These are phyloP conservation scores for Hygrocybe coccinea DNA, from an alignment of 768 basidiomycete species.

Conservation along the genomic window DNA sequence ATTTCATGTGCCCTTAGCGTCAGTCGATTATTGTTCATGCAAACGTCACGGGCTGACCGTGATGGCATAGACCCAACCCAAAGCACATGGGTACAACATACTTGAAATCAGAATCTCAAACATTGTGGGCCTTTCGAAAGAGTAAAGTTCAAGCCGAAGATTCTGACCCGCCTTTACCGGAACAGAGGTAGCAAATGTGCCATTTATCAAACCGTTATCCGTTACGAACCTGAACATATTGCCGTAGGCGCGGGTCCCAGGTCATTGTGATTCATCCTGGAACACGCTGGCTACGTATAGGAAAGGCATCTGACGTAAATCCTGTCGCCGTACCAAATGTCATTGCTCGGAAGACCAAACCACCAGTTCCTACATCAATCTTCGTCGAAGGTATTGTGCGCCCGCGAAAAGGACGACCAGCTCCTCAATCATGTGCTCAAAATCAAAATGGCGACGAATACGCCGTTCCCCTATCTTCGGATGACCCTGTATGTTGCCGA, in stretches of 20 bases:
- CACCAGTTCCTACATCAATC: slow-evolving; percentile 38
- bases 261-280: slow-evolving; percentile 79
- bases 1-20: slow-evolving; percentile 78
- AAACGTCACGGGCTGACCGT: neutral
- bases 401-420: slow-evolving; percentile 39
- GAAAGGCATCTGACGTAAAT: slow-evolving; percentile 70
- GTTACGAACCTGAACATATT: slow-evolving; percentile 25
- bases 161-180: slow-evolving; percentile 27
- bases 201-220: slow-evolving; percentile 11
- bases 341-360: slow-evolving; percentile 60
- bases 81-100: slow-evolving; percentile 78
- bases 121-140: slow-evolving; percentile 59
- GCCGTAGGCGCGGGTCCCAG: slow-evolving; percentile 65
- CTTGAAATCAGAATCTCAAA: slow-evolving; percentile 70
- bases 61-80: slow-evolving; percentile 56
- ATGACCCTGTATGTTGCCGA: slow-evolving; percentile 54
- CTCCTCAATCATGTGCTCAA: slow-evolving; percentile 16
- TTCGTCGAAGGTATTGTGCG: slow-evolving; percentile 52
- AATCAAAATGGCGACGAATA: slow-evolving; percentile 46
- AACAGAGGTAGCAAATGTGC: slow-evolving; percentile 43
- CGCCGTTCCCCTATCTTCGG: slow-evolving; percentile 41
- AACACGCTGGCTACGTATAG: slow-evolving; percentile 67
- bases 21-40: slow-evolving; percentile 17
- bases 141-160: slow-evolving; percentile 44
- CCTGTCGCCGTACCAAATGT: slow-evolving; percentile 66